phyloP scores from a whole-genome alignment of 371 early-diverging fungal species.

The Dichotomocladium elegans region DNA sequence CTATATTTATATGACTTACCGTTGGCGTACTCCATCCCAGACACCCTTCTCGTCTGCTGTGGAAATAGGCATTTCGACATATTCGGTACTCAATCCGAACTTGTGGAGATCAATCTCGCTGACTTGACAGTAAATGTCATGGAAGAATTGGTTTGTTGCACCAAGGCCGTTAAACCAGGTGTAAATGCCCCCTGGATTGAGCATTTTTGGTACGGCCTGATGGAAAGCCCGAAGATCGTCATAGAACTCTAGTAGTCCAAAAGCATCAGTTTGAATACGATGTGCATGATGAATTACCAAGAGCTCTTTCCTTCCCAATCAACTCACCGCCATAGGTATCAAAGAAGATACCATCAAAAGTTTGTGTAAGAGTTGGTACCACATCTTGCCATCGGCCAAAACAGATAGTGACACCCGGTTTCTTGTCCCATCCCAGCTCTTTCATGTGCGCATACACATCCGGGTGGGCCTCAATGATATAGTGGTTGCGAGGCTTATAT shows the following conservation, averaged over 20 bases:
- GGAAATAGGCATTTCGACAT: slow-evolving; percentile 62
- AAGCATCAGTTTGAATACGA: background rate
- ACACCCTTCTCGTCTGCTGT: slow-evolving; percentile 74
- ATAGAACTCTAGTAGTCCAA: slow-evolving; percentile 68
- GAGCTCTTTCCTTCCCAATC: background rate
- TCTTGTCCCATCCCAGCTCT: slow-evolving; percentile 80
- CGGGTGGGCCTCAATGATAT: slow-evolving; percentile 96
- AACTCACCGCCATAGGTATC: slow-evolving; percentile 79
- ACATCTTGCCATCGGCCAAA: slow-evolving; percentile 96
- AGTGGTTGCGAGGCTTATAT: slow-evolving; percentile 69
- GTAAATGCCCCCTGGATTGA: slow-evolving; percentile 78
- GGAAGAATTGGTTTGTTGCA: slow-evolving; percentile 91
- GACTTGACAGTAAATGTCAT: slow-evolving; percentile 89
- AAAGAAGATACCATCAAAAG: slow-evolving; percentile 88
- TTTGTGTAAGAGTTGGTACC: slow-evolving; percentile 62
- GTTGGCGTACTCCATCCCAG: slow-evolving; percentile 84
- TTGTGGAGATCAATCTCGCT: slow-evolving; percentile 79
- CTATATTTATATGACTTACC: slow-evolving; percentile 40
- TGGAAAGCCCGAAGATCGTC: slow-evolving; percentile 87
- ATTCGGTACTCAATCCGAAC: slow-evolving; percentile 76
- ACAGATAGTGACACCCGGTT: slow-evolving; percentile 77
- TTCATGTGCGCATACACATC: slow-evolving; percentile 91
- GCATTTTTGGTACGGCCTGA: slow-evolving; percentile 73
- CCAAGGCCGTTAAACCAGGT: slow-evolving; percentile 95
- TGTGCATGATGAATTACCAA: background rate